phyloP scores from a whole-genome alignment of 2,329 filamentous ascomycete genomes.

The Phaeomoniella chlamydospora region DNA sequence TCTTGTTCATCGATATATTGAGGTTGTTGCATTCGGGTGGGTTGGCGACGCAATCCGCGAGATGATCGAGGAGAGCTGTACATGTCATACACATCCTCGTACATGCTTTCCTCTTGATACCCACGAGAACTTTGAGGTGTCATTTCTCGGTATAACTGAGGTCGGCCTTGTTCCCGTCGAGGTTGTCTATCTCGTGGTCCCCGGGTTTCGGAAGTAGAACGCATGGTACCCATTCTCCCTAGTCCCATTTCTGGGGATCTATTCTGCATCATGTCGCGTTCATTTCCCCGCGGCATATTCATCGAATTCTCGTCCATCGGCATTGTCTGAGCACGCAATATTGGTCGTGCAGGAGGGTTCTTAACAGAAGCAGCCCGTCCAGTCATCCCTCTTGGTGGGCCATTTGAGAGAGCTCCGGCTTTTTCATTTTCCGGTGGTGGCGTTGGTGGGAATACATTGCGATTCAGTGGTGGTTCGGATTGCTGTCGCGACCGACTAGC shows the following conservation, averaged over 20 bases:
- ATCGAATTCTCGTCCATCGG: conserved; percentile 3
- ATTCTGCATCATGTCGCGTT: conserved; percentile 18
- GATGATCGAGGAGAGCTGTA: conserved; percentile 43
- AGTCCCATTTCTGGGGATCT: conserved; percentile 17
- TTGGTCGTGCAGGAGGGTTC: conserved; percentile 30
- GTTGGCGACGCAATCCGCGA: conserved; percentile 21
- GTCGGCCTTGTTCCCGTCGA: conserved; percentile 13
- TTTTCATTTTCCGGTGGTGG: conserved; percentile 84
- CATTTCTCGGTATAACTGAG: conserved; percentile 16
- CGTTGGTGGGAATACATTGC: conserved; percentile 91
- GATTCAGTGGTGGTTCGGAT: conserved; percentile 64
- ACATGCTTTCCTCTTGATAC: conserved; percentile 20
- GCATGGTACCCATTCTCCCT: conserved; percentile 28
- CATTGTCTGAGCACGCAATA: conserved; percentile 14
- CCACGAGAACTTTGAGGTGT: conserved; percentile 16
- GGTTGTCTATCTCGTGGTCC: conserved; percentile 20
- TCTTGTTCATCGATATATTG: conserved; percentile 71
- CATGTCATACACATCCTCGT: conserved; percentile 45
- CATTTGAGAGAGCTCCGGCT: conserved; percentile 14
- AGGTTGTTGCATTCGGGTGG: conserved; percentile 26
- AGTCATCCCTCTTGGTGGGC: conserved; percentile 18
- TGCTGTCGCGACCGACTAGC: conserved; percentile 64
- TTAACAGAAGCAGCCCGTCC: conserved; percentile 34
- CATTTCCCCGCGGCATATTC: conserved; percentile 6
- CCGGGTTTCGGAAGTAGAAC: conserved; percentile 37